Evolutionary conservation across 140 eudicot genomes (phyloP).

Genomic region (Oenanthe javanica): DNA sequence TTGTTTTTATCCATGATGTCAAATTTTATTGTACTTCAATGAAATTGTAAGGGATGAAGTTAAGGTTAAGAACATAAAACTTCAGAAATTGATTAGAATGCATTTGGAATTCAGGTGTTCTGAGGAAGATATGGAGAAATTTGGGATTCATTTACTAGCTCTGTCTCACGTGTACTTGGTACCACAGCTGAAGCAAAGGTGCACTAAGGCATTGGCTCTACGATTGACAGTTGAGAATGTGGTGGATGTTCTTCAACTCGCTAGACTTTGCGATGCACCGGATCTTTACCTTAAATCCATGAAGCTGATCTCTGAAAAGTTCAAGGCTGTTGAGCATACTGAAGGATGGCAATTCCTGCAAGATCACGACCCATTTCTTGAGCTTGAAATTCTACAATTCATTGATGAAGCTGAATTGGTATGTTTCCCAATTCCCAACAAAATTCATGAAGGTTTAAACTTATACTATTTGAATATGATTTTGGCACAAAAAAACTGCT

Average conservation of each 20-base stretch:
- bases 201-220: slow-evolving; percentile 58
- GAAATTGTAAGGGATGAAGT: not conserved
- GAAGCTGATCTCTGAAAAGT: slow-evolving; percentile 49
- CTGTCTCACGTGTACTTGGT: slow-evolving; percentile 78
- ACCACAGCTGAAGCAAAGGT: slow-evolving; percentile 73
- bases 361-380: slow-evolving; percentile 65
- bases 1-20: not conserved
- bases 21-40: not conserved
- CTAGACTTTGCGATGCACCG: slow-evolving; percentile 85
- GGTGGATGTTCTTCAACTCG: slow-evolving; percentile 79
- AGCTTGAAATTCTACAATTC: slow-evolving; percentile 81
- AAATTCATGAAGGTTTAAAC: not conserved
- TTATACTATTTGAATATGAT: not conserved
- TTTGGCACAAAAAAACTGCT: not conserved
- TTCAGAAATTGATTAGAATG: slow-evolving; percentile 16
- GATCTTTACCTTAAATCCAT: slow-evolving; percentile 82
- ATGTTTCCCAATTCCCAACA: not conserved
- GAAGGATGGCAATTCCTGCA: slow-evolving; percentile 94
- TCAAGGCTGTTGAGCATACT: slow-evolving; percentile 63
- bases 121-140: slow-evolving; percentile 69
- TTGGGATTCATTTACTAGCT: slow-evolving; percentile 74
- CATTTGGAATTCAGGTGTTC: slow-evolving; percentile 42
- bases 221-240: slow-evolving; percentile 59
- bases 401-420: slow-evolving; percentile 84
- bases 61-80: not conserved